Conservation (phyloP, 2,329 filamentous ascomycete species). For the Teratosphaeria zuluensis region DNA sequence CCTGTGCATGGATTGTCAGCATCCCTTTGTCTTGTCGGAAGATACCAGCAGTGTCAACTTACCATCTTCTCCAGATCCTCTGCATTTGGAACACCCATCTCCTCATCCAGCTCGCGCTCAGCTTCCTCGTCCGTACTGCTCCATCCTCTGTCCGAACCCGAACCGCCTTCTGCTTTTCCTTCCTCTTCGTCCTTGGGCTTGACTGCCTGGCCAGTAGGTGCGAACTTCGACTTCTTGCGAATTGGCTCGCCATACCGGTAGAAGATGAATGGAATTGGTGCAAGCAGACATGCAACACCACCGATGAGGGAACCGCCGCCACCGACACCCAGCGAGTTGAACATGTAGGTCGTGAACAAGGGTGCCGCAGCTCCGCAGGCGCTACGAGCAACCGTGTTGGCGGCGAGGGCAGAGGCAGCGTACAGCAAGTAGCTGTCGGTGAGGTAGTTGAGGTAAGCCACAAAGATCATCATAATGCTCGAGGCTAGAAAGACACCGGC, state of each 20-base stretch:
- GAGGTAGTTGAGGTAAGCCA: slow-evolving; percentile 46
- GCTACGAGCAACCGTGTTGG: slow-evolving; percentile 22
- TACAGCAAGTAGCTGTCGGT: slow-evolving; percentile 41
- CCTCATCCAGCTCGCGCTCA: slow-evolving; percentile 10
- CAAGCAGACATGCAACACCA: slow-evolving; percentile 30
- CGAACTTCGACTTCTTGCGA: slow-evolving; percentile 16
- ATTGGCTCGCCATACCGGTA: slow-evolving; percentile 21
- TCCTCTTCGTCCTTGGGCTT: slow-evolving; percentile 8
- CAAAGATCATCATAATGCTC: slow-evolving; percentile 40
- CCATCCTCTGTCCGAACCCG: not conserved
- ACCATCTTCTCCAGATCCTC: slow-evolving; percentile 7
- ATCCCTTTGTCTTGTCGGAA: not conserved
- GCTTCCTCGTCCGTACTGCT: slow-evolving; percentile 8
- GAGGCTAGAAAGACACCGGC: slow-evolving; percentile 35
- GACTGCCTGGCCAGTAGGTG: slow-evolving; percentile 11
- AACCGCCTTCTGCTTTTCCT: not conserved
- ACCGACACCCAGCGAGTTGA: slow-evolving; percentile 21
- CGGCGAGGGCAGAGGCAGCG: slow-evolving; percentile 21
- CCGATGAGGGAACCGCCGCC: slow-evolving; percentile 33
- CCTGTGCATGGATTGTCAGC: not conserved
- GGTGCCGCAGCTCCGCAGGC: slow-evolving; percentile 23
- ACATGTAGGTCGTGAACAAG: slow-evolving; percentile 25
- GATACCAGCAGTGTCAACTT: slow-evolving; percentile 3
- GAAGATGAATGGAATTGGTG: slow-evolving; percentile 25
- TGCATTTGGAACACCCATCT: slow-evolving; percentile 11